Evolutionary conservation across 208 protist genomes (phyloP).

Genomic region (Leishmania amazonensis): DNA sequence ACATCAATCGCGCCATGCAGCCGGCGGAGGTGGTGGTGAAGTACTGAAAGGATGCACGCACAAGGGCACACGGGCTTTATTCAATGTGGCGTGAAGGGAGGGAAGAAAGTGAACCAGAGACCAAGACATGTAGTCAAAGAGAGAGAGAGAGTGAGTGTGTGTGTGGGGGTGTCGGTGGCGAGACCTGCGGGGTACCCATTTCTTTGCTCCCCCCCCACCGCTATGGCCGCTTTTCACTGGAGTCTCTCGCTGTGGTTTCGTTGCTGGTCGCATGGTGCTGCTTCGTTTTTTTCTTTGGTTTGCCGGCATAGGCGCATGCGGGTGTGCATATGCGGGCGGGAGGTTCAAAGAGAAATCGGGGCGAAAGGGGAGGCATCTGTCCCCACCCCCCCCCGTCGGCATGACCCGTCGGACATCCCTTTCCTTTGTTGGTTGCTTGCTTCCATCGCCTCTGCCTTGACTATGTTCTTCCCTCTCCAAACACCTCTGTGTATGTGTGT

Average conservation of each 20-base stretch:
- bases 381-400: not conserved
- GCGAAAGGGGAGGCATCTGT: not conserved
- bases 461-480: not conserved
- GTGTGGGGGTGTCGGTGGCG: too few species aligned
- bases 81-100: not conserved
- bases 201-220: not conserved
- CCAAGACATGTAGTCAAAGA: too few species aligned
- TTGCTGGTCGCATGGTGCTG: not conserved
- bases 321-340: not conserved
- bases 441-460: not conserved
- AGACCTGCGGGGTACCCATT: not conserved
- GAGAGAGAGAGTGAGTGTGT: too few species aligned
- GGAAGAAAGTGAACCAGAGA: not conserved
- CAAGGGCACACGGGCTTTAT: not conserved
- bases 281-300: too few species aligned
- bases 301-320: not conserved
- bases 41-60: not conserved
- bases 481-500: not conserved
- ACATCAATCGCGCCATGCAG: conserved; percentile 38
- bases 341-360: not conserved
- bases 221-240: too few species aligned
- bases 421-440: not conserved
- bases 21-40: conserved; percentile 50
- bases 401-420: not conserved
- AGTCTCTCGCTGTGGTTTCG: not conserved